Conservation (phyloP, 1,284 basidiomycete genomes). For the Thecaphora thlaspeos region DNA sequence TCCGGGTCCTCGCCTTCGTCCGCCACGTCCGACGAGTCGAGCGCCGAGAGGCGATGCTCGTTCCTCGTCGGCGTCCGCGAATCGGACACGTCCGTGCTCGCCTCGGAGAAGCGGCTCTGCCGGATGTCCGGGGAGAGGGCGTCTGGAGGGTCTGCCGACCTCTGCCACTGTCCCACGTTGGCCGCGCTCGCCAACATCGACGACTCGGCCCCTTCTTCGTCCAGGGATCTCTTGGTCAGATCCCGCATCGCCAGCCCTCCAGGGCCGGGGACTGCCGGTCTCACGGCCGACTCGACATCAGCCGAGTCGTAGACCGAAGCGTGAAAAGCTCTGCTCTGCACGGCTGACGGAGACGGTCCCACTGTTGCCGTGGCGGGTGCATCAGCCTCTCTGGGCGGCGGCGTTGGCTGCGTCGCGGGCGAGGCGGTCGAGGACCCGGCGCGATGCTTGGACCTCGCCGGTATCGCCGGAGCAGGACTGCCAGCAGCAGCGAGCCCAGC, state of each 20-base stretch:
- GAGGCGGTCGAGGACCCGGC: slow-evolving; percentile 2
- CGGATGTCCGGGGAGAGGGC: slow-evolving; percentile 17
- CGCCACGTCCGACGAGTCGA: background rate
- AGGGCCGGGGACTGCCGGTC: too few species aligned
- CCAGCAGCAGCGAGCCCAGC: too few species aligned
- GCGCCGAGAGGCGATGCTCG: slow-evolving; percentile 17
- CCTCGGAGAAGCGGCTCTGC: slow-evolving; percentile 37
- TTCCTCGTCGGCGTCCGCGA: slow-evolving; percentile 26
- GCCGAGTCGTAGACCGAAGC: too few species aligned
- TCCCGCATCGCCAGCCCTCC: background rate
- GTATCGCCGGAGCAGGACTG: background rate
- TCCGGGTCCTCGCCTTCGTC: slow-evolving; percentile 14
- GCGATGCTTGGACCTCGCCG: background rate
- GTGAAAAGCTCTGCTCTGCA: too few species aligned
- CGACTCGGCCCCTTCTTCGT: background rate
- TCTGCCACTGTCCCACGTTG: background rate
- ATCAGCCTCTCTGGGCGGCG: too few species aligned
- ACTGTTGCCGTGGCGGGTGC: too few species aligned
- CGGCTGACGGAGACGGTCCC: too few species aligned
- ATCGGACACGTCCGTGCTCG: slow-evolving; percentile 31
- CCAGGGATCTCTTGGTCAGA: background rate
- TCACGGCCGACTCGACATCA: too few species aligned
- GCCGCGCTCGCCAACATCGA: background rate
- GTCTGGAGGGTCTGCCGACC: slow-evolving; percentile 4
- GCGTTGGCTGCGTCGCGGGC: too few species aligned